Conservation (phyloP, 495 filamentous ascomycete species). For the Trypethelium eluteriae region DNA sequence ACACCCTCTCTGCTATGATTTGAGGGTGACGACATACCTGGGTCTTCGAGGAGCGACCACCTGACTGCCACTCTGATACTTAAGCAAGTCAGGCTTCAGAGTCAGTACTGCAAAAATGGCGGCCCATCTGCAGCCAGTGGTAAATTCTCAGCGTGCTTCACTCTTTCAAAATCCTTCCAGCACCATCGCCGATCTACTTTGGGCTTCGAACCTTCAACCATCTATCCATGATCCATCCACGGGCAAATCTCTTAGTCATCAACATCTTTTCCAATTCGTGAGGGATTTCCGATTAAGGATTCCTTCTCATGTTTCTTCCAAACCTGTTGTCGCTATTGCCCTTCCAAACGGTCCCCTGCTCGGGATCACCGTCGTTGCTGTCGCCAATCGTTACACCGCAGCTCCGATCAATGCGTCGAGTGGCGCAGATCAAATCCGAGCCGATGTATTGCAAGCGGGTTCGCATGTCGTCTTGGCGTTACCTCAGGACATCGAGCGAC, state of each 20-base stretch:
- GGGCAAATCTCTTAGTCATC: slow-evolving; percentile 11
- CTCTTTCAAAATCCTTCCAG: slow-evolving; percentile 5
- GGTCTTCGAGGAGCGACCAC: not conserved
- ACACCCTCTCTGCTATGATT: not conserved
- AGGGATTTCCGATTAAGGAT: slow-evolving; percentile 4
- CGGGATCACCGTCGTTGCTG: slow-evolving; percentile 29
- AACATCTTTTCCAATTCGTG: slow-evolving; percentile 5
- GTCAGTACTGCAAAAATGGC: not conserved
- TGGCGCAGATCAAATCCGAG: slow-evolving; percentile 27
- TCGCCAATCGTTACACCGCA: slow-evolving; percentile 32
- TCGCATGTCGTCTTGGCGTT: slow-evolving; percentile 14
- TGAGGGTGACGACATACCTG: not conserved
- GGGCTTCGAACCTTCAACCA: not conserved
- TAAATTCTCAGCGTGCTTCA: not conserved
- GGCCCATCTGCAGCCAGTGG: not conserved
- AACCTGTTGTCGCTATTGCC: slow-evolving; percentile 34
- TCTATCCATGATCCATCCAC: slow-evolving; percentile 6
- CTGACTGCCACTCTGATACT: not conserved
- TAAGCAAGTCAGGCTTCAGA: not conserved
- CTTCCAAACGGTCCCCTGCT: slow-evolving; percentile 35
- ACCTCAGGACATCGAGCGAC: slow-evolving; percentile 12
- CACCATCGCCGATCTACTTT: slow-evolving; percentile 4
- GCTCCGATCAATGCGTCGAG: slow-evolving; percentile 32
- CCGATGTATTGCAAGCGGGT: slow-evolving; percentile 18
- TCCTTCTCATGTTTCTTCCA: slow-evolving; percentile 16